These are phyloP conservation scores for Rhodomyrtus tomentosa DNA, from an alignment of 345 rosid genomes.

Conservation along the genomic window DNA sequence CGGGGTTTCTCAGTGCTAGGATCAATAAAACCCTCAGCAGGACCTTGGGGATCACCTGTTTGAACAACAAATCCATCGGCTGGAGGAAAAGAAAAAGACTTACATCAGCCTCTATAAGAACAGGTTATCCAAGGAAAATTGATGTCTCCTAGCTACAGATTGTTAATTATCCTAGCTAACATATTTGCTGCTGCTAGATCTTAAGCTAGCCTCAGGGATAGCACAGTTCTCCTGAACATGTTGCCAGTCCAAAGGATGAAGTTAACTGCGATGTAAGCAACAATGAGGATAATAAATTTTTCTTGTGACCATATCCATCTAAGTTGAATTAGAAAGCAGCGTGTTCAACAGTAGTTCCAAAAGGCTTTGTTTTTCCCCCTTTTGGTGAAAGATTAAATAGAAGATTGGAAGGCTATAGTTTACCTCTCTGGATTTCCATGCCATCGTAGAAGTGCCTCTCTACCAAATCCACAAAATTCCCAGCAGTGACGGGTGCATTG, in stretches of 20 bases:
- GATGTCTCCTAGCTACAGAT: neutral
- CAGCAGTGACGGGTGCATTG: slow-evolving; percentile 93
- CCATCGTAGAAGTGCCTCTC: slow-evolving; percentile 93
- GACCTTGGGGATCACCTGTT: slow-evolving; percentile 99
- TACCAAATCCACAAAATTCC: slow-evolving; percentile 88
- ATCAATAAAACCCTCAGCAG: slow-evolving; percentile 90
- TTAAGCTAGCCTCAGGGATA: neutral
- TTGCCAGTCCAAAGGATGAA: neutral
- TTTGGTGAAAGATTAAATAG: neutral
- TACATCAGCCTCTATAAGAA: neutral
- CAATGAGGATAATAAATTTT: neutral
- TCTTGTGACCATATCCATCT: neutral
- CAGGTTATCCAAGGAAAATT: neutral
- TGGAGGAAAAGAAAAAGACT: slow-evolving; percentile 11
- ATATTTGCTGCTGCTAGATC: neutral
- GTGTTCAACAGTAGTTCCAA: neutral
- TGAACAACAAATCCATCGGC: slow-evolving; percentile 99
- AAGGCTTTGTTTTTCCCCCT: neutral
- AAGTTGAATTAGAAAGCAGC: neutral
- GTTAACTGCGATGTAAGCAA: neutral
- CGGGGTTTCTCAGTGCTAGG: slow-evolving; percentile 89
- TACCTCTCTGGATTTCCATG: slow-evolving; percentile 98
- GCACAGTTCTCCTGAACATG: neutral
- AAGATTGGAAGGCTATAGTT: neutral
- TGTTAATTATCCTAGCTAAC: neutral